Evolutionary conservation across 2,329 filamentous ascomycete genomes (phyloP).

Genomic region (Xylariaceae sp.): DNA sequence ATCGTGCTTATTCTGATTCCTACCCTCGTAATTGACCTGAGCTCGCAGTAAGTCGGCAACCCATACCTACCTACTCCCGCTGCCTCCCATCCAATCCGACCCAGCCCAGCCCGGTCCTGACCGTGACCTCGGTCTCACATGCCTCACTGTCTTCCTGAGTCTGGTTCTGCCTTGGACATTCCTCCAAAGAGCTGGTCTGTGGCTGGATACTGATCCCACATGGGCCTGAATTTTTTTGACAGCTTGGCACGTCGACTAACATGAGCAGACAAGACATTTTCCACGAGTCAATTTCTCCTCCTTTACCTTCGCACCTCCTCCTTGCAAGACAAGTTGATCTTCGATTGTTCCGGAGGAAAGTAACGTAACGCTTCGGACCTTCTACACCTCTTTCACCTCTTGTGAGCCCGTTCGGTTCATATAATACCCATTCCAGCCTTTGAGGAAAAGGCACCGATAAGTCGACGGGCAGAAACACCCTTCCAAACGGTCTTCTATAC

Average conservation of each 20-base stretch:
- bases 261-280: conserved; percentile 4
- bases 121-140: conserved; percentile 2
- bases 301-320: conserved; percentile 10
- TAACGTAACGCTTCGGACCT: conserved; percentile 19
- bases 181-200: not conserved
- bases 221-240: not conserved
- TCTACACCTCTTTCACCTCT: not conserved
- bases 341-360: conserved; percentile 22
- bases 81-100: not conserved
- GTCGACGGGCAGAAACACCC: conserved; percentile 8
- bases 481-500: conserved; percentile 3
- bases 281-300: conserved; percentile 3
- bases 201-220: not conserved
- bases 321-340: conserved; percentile 18
- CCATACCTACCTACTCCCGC: not conserved
- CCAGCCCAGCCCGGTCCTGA: conserved; percentile 4
- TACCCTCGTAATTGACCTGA: too few species aligned
- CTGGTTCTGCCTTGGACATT: not conserved
- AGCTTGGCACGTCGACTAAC: conserved; percentile 6
- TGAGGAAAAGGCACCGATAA: conserved; percentile 3
- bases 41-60: conserved; percentile 3
- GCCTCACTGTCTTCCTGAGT: not conserved
- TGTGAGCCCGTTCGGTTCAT: not conserved
- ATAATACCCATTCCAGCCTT: conserved; percentile 4
- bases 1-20: conserved; percentile 11